phyloP scores from a whole-genome alignment of 2,329 filamentous ascomycete genomes.

The Aureobasidium vineae region DNA sequence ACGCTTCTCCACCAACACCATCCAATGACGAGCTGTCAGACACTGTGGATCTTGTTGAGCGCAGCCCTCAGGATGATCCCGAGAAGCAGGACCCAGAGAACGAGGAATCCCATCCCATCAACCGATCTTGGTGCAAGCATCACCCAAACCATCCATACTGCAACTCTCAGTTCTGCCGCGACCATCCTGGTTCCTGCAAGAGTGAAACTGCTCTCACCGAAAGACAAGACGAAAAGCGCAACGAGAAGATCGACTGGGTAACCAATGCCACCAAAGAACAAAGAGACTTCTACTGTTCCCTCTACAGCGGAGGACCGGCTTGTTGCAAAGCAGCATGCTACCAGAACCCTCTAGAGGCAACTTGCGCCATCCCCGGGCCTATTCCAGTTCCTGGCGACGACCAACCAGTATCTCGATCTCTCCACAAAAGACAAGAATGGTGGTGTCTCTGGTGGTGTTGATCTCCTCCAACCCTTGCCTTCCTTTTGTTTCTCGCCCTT shows the following conservation, averaged over 20 bases:
- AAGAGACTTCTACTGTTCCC: too few species aligned
- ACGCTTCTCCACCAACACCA: background rate
- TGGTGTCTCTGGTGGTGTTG: background rate
- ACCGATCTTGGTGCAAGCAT: background rate
- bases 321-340: too few species aligned
- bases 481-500: background rate
- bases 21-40: background rate
- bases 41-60: background rate
- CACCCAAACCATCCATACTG: conserved; percentile 4
- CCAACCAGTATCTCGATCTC: too few species aligned
- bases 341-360: too few species aligned
- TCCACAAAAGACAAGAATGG: background rate
- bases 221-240: too few species aligned
- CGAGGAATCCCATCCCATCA: background rate
- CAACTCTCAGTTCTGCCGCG: background rate
- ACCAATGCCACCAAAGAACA: too few species aligned
- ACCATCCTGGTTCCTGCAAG: background rate
- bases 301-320: too few species aligned
- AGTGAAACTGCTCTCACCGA: background rate
- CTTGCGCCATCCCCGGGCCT: too few species aligned
- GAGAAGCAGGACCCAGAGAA: background rate
- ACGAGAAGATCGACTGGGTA: too few species aligned
- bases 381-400: too few species aligned
- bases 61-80: background rate
- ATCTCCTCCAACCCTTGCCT: background rate